Evolutionary conservation across 495 filamentous ascomycete genomes (phyloP).

Genomic region (Polyplosphaeria fusca): DNA sequence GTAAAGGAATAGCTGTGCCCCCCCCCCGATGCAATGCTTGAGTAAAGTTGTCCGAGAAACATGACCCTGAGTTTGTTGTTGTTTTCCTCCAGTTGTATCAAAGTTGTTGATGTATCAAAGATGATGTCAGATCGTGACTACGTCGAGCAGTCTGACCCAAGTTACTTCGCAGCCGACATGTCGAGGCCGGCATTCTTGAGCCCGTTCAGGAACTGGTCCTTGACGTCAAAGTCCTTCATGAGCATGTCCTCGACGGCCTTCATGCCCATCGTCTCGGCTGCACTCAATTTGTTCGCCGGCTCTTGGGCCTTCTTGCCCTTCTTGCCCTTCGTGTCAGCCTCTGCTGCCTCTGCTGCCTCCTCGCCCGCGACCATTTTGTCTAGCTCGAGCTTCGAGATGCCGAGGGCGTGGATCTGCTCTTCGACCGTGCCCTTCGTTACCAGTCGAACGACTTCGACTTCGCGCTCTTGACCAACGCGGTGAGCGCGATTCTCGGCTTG

Average conservation of each 20-base stretch:
- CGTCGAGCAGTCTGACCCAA: too few relatives aligned
- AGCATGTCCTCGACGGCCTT: slow-evolving; percentile 62
- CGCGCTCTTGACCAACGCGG: slow-evolving; percentile 82
- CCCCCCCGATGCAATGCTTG: too few relatives aligned
- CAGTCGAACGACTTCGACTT: slow-evolving; percentile 81
- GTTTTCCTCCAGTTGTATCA: too few relatives aligned
- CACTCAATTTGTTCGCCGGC: slow-evolving; percentile 1
- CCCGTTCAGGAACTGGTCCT: slow-evolving; percentile 39
- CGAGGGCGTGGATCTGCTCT: slow-evolving; percentile 84
- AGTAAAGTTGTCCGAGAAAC: too few relatives aligned
- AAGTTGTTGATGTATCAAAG: too few relatives aligned
- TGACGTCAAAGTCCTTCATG: slow-evolving; percentile 41
- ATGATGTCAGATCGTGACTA: too few relatives aligned
- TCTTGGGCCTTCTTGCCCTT: slow-evolving; percentile 9
- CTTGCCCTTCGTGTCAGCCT: slow-evolving; percentile 4
- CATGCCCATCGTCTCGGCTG: slow-evolving; percentile 17
- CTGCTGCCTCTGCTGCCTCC: slow-evolving; percentile 32
- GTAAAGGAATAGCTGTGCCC: too few relatives aligned
- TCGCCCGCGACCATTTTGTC: slow-evolving; percentile 78
- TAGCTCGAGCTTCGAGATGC: slow-evolving; percentile 87
- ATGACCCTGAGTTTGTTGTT: too few relatives aligned
- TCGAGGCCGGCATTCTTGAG: slow-evolving; percentile 40
- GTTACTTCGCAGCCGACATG: slow-evolving; percentile 35
- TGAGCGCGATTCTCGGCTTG: slow-evolving; percentile 97
- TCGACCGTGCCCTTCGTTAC: slow-evolving; percentile 84